Percentiles rank a stretch among this genome's conserved stretches.
These are phyloP conservation scores for Rhizopogon sp. DNA, from an alignment of 768 basidiomycete species.

Conservation along the genomic window DNA sequence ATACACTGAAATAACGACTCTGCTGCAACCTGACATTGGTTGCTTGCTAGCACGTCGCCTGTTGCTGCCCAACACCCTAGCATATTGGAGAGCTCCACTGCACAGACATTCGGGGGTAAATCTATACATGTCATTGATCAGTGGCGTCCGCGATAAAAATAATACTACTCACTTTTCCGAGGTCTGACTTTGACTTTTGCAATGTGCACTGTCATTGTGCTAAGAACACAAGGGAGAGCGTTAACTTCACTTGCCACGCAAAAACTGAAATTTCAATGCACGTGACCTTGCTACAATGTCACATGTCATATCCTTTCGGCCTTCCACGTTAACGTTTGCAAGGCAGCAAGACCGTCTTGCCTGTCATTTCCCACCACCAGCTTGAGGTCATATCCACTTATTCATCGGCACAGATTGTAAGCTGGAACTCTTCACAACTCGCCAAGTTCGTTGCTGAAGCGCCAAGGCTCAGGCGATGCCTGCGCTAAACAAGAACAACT, in stretches of 20 bases:
- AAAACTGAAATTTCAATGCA: neutral
- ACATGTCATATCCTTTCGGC: neutral
- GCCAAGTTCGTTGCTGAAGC: neutral
- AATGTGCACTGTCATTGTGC: conserved; percentile 58
- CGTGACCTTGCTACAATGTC: neutral
- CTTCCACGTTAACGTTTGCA: neutral
- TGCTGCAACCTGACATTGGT: conserved; percentile 54
- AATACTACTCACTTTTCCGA: conserved; percentile 52
- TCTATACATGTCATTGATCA: conserved; percentile 13
- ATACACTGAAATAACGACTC: conserved; percentile 73
- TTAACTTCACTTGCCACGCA: neutral
- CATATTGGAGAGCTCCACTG: conserved; percentile 68
- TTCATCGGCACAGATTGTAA: neutral
- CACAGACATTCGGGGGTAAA: conserved; percentile 46
- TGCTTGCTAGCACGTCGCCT: conserved; percentile 51
- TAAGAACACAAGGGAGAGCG: no score
- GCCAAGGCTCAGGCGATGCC: conserved; percentile 12
- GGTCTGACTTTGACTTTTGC: conserved; percentile 78
- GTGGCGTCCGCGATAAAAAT: conserved; percentile 3
- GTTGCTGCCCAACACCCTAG: conserved; percentile 84
- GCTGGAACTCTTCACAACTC: neutral
- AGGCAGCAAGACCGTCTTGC: no score
- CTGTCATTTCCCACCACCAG: neutral
- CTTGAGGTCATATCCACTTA: neutral
- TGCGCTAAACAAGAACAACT: conserved; percentile 84